Percentiles rank a stretch among this genome's conserved stretches.
These are phyloP conservation scores for Tetrapyrgos nigripes DNA, from an alignment of 1,284 basidiomycete species.

Conservation along the genomic window DNA sequence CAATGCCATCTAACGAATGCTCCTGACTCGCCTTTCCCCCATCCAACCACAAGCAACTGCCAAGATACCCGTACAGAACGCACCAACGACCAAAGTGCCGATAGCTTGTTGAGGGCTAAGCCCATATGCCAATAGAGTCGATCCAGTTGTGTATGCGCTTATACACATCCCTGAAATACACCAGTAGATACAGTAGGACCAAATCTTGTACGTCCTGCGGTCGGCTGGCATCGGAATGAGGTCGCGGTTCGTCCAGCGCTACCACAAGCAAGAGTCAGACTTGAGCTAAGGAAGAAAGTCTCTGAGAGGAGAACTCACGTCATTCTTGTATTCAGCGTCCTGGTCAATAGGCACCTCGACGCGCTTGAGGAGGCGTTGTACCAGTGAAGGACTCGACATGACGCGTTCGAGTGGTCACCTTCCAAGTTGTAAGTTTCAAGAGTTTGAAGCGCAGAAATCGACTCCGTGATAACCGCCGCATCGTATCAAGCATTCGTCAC, in stretches of 20 bases:
- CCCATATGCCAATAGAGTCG: slow-evolving; percentile 26
- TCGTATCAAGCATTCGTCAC: too few relatives aligned
- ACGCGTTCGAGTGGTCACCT: too few relatives aligned
- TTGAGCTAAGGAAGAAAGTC: background rate
- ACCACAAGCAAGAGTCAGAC: background rate
- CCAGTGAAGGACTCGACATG: background rate
- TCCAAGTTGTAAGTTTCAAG: too few relatives aligned
- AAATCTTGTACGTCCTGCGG: slow-evolving; percentile 27
- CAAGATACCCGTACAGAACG: slow-evolving; percentile 19
- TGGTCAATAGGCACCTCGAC: slow-evolving; percentile 25
- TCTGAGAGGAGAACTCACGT: slow-evolving; percentile 9
- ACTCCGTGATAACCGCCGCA: too few relatives aligned
- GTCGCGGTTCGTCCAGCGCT: slow-evolving; percentile 28
- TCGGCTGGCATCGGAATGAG: slow-evolving; percentile 28
- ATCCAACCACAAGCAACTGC: slow-evolving; percentile 27
- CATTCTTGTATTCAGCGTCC: slow-evolving; percentile 22
- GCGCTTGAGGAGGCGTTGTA: slow-evolving; percentile 13
- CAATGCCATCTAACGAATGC: background rate
- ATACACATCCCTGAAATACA: slow-evolving; percentile 28
- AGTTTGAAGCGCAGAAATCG: too few relatives aligned
- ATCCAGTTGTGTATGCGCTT: slow-evolving; percentile 25
- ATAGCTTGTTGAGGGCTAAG: slow-evolving; percentile 26
- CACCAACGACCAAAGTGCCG: slow-evolving; percentile 23
- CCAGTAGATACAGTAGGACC: slow-evolving; percentile 29
- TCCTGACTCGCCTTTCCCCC: slow-evolving; percentile 20